phyloP scores from a whole-genome alignment of 2,329 filamentous ascomycete species.

The Exophiala phaeomuriformis region DNA sequence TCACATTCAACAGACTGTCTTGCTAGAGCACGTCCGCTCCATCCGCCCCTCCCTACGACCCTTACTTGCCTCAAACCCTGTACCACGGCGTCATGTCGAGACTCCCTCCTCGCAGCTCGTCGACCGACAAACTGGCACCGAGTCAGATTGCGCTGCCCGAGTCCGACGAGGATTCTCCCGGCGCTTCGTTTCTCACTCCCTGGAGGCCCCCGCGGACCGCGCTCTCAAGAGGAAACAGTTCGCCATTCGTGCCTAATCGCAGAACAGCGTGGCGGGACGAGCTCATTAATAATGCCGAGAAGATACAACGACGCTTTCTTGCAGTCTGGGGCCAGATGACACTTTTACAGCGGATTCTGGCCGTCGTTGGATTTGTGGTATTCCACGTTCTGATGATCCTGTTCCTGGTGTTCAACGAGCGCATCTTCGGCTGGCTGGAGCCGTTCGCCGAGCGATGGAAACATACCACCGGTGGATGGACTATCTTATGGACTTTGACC shows the following conservation, averaged over 20 bases:
- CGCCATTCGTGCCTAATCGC: constrained; percentile 32
- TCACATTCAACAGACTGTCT: too few species aligned
- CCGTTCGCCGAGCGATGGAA: constrained; percentile 73
- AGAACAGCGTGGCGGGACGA: constrained; percentile 33
- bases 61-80: too few species aligned
- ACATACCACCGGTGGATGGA: constrained; percentile 60
- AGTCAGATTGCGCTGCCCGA: constrained; percentile 24
- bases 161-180: constrained; percentile 26
- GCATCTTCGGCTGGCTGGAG: constrained; percentile 67
- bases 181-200: constrained; percentile 37
- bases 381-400: constrained; percentile 55
- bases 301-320: constrained; percentile 30
- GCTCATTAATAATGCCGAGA: constrained; percentile 34
- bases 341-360: constrained; percentile 54
- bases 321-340: constrained; percentile 37
- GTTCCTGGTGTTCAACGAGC: constrained; percentile 69
- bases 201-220: constrained; percentile 44
- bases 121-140: constrained; percentile 6
- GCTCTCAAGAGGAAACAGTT: constrained; percentile 35
- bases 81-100: neutral
- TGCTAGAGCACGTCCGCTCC: too few species aligned
- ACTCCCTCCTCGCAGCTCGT: neutral
- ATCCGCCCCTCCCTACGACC: too few species aligned
- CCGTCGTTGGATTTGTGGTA: constrained; percentile 46
- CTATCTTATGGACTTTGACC: constrained; percentile 67